Base-by-base conservation (phyloP, 192 early-diverging fungal genomes). In the Podila horticola region DNA sequence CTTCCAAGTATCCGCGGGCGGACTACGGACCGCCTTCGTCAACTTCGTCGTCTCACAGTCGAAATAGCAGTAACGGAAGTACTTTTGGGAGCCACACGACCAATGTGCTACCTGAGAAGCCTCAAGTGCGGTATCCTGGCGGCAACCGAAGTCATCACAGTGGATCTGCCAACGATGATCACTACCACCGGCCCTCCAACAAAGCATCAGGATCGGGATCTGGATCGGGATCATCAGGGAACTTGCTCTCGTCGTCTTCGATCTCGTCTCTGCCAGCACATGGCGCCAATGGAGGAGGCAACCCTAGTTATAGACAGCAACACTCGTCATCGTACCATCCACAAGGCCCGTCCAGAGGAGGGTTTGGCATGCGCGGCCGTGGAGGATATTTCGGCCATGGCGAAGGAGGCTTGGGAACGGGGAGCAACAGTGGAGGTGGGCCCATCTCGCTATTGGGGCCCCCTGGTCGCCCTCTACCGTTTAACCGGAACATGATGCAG, bases 1-100 rank as follows among this genome's bases (percentile, higher is more conserved):
- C 67, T 29, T 65, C 59, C 28, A 79, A 79, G 64, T 69, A 71
- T 79, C 75, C 75, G 69, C 69, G 75, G 75, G 75, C 75, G 75
- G 69, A 79, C 66, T 66, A 71, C 19, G 51, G 50, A 71, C 57
- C 17, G 15, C 20, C 28, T 5, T 61, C 52, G 24, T 55, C 52
- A 26, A 55, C 52, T 28, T 45, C 41, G 50, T 68, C 55, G 62
- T 63, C 64, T 1, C 64, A 79, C 57, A n/a, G 64, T 10, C 45
- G 65, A 19, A 66, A 57, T 38, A 45, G n/a, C 34, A 70, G 52
- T 31, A 58, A 19, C 26, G 52, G 61, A 36, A 68, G 33, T 19
- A 57, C 17, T 10, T 19, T 20, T 61, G 52, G 50, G 4, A 22
- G 33, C 51, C 50, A 55, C 26, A 30, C 22, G 7, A 55, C 11